Percentiles rank a stretch among this genome's conserved stretches.
Evolutionary conservation across 108 stramenopile genomes (phyloP).

Genomic region (Fragilaria crotonensis): DNA sequence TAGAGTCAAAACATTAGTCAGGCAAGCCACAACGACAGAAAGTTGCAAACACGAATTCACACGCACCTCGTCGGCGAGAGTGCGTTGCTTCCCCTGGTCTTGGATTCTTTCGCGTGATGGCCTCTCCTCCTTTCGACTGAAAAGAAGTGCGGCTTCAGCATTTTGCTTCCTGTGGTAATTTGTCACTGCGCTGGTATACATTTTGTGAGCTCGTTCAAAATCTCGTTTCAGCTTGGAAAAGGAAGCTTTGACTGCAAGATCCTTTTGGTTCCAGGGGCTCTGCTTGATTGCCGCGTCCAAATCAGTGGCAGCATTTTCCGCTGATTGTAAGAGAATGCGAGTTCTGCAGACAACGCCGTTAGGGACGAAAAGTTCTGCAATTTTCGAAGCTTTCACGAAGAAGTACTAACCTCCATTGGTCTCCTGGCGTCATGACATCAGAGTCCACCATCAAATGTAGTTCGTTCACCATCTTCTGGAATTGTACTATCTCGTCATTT

Average conservation of each 20-base stretch:
- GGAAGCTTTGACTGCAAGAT: background rate
- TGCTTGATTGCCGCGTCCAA: background rate
- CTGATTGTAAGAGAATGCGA: conserved; percentile 8
- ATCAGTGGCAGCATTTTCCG: conserved; percentile 1
- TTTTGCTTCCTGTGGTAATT: background rate
- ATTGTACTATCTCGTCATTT: conserved; percentile 1
- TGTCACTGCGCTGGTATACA: background rate
- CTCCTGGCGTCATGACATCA: background rate
- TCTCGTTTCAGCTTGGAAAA: conserved; percentile 8
- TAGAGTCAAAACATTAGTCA: background rate
- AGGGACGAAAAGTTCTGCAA: background rate
- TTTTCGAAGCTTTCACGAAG: background rate
- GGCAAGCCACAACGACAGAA: conserved; percentile 1
- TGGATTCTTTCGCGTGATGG: background rate
- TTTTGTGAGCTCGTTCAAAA: conserved; percentile 2
- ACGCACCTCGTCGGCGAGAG: background rate
- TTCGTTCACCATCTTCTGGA: conserved; percentile 1
- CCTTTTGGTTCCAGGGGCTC: background rate
- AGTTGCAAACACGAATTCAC: background rate
- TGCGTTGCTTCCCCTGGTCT: background rate
- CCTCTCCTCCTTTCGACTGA: background rate
- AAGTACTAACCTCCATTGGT: conserved; percentile 6
- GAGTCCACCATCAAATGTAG: background rate
- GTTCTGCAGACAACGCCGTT: background rate
- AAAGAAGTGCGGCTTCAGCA: background rate